Percentiles rank a stretch among this genome's conserved stretches.
phyloP scores from a whole-genome alignment of 805 yeast species.

The Pichia thaimueangensis region DNA sequence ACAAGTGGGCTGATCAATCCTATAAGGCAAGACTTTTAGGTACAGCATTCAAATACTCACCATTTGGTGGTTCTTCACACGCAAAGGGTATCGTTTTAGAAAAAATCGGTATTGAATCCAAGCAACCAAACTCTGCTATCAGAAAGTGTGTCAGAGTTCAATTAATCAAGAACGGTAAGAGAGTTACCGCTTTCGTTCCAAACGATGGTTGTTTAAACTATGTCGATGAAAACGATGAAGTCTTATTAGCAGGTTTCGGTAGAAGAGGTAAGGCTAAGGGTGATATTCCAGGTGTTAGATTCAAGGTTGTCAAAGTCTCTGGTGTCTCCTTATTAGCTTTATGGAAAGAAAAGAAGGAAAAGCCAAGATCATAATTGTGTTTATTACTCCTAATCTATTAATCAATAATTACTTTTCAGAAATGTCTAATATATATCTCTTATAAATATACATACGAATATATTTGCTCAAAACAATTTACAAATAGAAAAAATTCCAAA shows the following conservation, averaged over 20 bases:
- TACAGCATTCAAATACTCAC: constrained; percentile 99
- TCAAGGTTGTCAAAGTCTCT: constrained; percentile 99
- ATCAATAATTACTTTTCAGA: background rate
- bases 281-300: constrained; percentile 99
- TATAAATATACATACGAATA: constrained; percentile 1
- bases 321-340: constrained; percentile 99
- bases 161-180: constrained; percentile 99
- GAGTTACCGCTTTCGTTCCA: constrained; percentile 99
- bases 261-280: constrained; percentile 99
- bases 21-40: constrained; percentile 99
- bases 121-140: constrained; percentile 99
- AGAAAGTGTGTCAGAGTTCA: constrained; percentile 99
- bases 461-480: constrained; percentile 2
- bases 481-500: no score
- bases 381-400: constrained; percentile 1
- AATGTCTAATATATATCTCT: constrained; percentile 2
- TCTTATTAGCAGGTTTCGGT: constrained; percentile 99
- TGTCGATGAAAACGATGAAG: constrained; percentile 99
- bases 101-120: constrained; percentile 99
- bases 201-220: constrained; percentile 99
- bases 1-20: constrained; percentile 99
- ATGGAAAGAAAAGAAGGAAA: constrained; percentile 99
- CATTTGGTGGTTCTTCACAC: constrained; percentile 99
- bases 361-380: constrained; percentile 89
- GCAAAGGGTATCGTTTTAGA: constrained; percentile 99